Evolutionary conservation across 2,329 filamentous ascomycete species (phyloP), one percentile per base, ranked within the genome.

Genomic region (Verticillium longisporum): DNA sequence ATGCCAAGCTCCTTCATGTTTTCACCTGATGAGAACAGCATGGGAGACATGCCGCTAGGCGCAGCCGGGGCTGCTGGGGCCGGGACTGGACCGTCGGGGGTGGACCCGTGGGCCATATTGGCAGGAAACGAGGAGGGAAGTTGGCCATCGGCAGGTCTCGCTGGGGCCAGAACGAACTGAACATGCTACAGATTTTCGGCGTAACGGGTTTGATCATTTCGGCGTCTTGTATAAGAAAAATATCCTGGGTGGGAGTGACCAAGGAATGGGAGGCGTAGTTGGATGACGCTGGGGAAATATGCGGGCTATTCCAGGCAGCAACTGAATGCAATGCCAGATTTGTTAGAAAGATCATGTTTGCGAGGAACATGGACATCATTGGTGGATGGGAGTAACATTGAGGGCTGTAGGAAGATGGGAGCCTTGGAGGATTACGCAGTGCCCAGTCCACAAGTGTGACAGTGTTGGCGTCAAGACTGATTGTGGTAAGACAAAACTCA

Each of bases 41-140:
- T 50, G n/a, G 18, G n/a, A 13, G 41, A 26, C 41, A 9, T 50
- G 18, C n/a, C n/a, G n/a, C 21, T 50, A 9, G 41, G 21, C 18
- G 41, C 15, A 11, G n/a, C 41, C 3, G 41, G n/a, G n/a, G 41
- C 45, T 13, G n/a, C 50, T 21, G 62, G 61, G 7, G 57, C 55
- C 18, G 62, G 54, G 7, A 57, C 62, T 6, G 41, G 41, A 9
- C 41, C 41, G n/a, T 18, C 18, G 41, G 41, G n/a, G 6, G 18
- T 50, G 9, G 59, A 64, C 18, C 62, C 62, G 53, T 64, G 62
- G 61, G 55, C 55, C 7, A 55, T 61, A 56, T n/a, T 64, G 45
- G 61, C 56, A 9, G 59, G 41, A 13, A 55, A 58, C 58, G 53
- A 60, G 15, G 61, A 64, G 7, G 45, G 62, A 59, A 56, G 21